Evolutionary conservation across 768 basidiomycete species (phyloP).

Genomic region (Phanerochaete sordida): DNA sequence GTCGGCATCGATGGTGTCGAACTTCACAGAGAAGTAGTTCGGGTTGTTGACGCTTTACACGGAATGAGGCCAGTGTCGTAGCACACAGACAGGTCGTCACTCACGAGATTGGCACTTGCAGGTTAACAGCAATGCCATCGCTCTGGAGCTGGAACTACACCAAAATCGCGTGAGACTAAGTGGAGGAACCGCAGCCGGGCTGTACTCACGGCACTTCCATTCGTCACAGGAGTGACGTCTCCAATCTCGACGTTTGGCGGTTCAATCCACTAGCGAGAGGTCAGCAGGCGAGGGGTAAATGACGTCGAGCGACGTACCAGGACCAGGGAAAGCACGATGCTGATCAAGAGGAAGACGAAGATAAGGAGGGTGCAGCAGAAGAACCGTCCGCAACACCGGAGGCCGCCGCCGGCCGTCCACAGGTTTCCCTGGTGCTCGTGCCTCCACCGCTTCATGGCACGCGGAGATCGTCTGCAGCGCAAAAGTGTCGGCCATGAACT

Average conservation of each 20-base stretch:
- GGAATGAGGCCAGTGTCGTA: conserved; percentile 6
- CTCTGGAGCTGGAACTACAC: conserved; percentile 33
- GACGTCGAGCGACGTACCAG: conserved; percentile 50
- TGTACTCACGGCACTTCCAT: conserved; percentile 43
- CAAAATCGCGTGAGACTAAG: not conserved
- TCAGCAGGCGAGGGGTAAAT: not conserved
- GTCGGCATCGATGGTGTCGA: conserved; percentile 61
- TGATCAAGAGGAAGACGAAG: conserved; percentile 56
- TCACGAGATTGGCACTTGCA: conserved; percentile 66
- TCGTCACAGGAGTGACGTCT: conserved; percentile 31
- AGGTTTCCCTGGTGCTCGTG: conserved; percentile 56
- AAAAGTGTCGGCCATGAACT: not conserved
- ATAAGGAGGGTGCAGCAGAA: conserved; percentile 75
- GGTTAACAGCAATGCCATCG: conserved; percentile 47
- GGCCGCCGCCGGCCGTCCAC: conserved; percentile 68
- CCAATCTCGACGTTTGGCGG: conserved; percentile 69
- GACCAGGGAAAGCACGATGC: conserved; percentile 62
- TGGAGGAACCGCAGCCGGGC: not conserved
- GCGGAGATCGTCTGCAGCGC: conserved; percentile 16
- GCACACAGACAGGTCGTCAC: conserved; percentile 19
- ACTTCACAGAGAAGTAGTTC: conserved; percentile 70
- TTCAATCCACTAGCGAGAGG: conserved; percentile 58
- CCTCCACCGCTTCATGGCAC: conserved; percentile 31
- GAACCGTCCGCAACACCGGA: conserved; percentile 62
- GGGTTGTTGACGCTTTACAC: conserved; percentile 67